Evolutionary conservation across 371 early-diverging fungal genomes (phyloP), one percentile per base, ranked within the genome.

Genomic region (Mucor lusitanicus): DNA sequence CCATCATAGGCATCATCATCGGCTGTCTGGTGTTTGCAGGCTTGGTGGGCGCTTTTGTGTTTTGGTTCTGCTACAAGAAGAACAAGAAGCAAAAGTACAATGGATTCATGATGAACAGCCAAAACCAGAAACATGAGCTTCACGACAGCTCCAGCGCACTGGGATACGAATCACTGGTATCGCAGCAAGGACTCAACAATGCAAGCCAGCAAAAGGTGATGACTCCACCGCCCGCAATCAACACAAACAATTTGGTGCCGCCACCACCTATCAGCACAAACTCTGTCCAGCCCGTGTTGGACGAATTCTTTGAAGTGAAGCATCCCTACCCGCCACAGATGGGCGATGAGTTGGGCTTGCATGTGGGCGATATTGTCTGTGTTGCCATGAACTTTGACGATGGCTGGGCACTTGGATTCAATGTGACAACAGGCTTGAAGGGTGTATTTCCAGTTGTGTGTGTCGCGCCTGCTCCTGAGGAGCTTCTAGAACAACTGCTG

Each of bases 361-460:
- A 83, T 59, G 79, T 78, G 0, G 90, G 90, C 15, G 93, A 93
- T 73, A 81, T 89, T 57, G 78, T 93, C 6, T 85, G 80, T 19
- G 79, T 93, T 11, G 80, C 82, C 32, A 67, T 78, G 55, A 78
- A 74, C 37, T 90, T 88, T 69, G 88, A 88, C 63, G 91, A 91
- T 68, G 90, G 90, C 2, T 91, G 92, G 92, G 92, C 86, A 17
- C 79, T 90, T 8, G 92, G 92, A 3, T 77, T 81, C 48, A 91
- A 90, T 80, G 85, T 87, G 59, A 82, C 83, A 50, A 87, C 91
- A 1, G 87, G 88, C 9, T 74, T 79, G 28, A 81, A 80, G 54
- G 93, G 93, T 12, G 91, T 88, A 8, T 93, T 93, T 77, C 93
- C 93, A 6, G 59, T 89, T 15, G 87, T 87, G 6, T 90, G 91